Evolutionary conservation across 2,329 filamentous ascomycete species (phyloP).

Genomic region (Fusarium veterinarium): DNA sequence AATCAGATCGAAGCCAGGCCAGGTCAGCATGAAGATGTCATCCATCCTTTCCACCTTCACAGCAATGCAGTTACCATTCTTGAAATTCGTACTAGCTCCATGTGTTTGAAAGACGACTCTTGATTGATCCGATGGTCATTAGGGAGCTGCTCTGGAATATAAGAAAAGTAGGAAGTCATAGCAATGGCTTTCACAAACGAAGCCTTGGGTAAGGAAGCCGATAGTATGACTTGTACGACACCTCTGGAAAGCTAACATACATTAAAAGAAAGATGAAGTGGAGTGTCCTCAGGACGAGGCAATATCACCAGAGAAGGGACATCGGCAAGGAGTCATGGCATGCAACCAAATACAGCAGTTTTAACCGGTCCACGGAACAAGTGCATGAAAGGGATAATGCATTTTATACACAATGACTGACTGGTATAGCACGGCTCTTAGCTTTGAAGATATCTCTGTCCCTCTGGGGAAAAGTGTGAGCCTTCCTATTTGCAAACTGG

Average conservation of each 20-base stretch:
- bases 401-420: too few relatives aligned
- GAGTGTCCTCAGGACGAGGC: too few relatives aligned
- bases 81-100: neutral
- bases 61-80: too few relatives aligned
- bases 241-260: fast-evolving
- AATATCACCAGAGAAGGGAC: neutral
- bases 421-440: neutral
- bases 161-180: neutral
- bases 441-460: fast-evolving
- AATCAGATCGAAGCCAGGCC: neutral
- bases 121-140: neutral
- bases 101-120: fast-evolving
- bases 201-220: neutral
- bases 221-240: fast-evolving
- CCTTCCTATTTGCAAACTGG: conserved; percentile 42
- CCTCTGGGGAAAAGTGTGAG: fast-evolving
- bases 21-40: neutral
- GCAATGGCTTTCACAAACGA: neutral
- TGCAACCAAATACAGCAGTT: neutral
- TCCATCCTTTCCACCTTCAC: too few relatives aligned
- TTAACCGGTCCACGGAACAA: fast-evolving
- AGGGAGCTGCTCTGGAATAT: neutral
- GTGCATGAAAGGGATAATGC: neutral
- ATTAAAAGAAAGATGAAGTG: too few relatives aligned
- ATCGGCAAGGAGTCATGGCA: neutral